These are phyloP conservation scores for Jatropha podagrica DNA, from an alignment of 441 rosid genomes.

Conservation along the genomic window DNA sequence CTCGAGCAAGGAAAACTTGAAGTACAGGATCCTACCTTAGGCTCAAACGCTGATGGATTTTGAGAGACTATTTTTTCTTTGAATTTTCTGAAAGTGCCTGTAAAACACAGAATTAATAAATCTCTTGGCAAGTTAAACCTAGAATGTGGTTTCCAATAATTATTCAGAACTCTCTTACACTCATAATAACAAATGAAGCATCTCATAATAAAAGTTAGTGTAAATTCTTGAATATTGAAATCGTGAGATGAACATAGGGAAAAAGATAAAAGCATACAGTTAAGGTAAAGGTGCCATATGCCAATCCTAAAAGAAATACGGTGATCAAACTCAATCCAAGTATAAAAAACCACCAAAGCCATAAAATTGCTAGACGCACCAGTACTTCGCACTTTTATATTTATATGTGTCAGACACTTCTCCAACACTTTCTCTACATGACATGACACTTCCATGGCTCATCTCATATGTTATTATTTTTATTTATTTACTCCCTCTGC, in stretches of 20 bases:
- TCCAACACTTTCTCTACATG: no score
- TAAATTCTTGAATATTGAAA: background rate
- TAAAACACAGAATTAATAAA: constrained; percentile 13
- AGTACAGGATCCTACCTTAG: constrained; percentile 44
- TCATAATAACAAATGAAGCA: background rate
- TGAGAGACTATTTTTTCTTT: constrained; percentile 68
- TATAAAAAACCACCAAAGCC: background rate
- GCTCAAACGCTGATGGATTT: constrained; percentile 59
- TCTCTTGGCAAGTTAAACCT: background rate
- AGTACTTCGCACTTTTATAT: no score
- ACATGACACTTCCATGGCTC: no score
- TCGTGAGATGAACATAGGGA: background rate
- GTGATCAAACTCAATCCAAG: background rate
- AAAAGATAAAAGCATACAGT: background rate
- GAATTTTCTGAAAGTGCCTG: constrained; percentile 83
- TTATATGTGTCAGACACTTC: no score
- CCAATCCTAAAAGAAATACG: background rate
- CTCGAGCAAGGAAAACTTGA: background rate
- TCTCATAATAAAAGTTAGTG: background rate
- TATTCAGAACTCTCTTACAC: background rate
- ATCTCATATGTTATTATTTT: no score
- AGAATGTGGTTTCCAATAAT: constrained; percentile 4
- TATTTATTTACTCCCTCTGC: no score
- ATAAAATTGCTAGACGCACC: background rate
- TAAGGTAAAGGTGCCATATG: background rate